Base-by-base conservation (phyloP, 768 basidiomycete genomes). In the Pholiota conissans region DNA sequence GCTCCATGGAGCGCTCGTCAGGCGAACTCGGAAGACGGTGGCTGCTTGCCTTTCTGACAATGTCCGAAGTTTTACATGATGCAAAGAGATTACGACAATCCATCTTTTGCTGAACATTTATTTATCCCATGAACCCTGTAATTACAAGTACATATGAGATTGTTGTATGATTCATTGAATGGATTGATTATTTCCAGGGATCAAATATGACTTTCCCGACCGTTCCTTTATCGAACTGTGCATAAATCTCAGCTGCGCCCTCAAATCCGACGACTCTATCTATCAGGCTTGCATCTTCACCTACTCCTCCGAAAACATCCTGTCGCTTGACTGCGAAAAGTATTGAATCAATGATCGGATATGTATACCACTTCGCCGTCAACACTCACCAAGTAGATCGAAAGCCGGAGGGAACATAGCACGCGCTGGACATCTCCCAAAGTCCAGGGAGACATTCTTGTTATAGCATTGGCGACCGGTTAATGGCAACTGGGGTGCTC, bases 131-230 rank as follows among this genome's bases (percentile, higher is more conserved):
- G 30, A 32, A 32, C 30, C 6, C 13, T 6, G 7, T 6, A 32
- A 32, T 32, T 29, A 49, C 27, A 30, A 35, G 22, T 32, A 40
- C 24, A 32, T 14, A 37, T 40, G 16, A 1, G 1, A n/a, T n/a
- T n/a, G n/a, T 18, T 51, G n/a, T 35, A 10, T 18, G n/a, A 34
- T 46, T 18, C 34, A 24, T 13, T 24, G 22, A 35, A 6, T 18
- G 10, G n/a, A 27, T 10, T 35, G 20, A 40, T 67, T 64, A 81
- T 59, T 70, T 79, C 89, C 87, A 91, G 26, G 87, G 88, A 70
- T 89, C 85, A 63, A 93, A 91, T 29, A 91, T 74, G 9, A 89
- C 82, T 71, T 93, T 91, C 0, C 91, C 91, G 35, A 88, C 80
- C 66, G 79, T 74, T 20, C 86, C 86, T 67, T 86, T 84, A 61